A percentile compares a stretch with the other conserved stretches of the same genome.
phyloP scores from a whole-genome alignment of 2,329 filamentous ascomycete genomes.

The Colletotrichum lentis region DNA sequence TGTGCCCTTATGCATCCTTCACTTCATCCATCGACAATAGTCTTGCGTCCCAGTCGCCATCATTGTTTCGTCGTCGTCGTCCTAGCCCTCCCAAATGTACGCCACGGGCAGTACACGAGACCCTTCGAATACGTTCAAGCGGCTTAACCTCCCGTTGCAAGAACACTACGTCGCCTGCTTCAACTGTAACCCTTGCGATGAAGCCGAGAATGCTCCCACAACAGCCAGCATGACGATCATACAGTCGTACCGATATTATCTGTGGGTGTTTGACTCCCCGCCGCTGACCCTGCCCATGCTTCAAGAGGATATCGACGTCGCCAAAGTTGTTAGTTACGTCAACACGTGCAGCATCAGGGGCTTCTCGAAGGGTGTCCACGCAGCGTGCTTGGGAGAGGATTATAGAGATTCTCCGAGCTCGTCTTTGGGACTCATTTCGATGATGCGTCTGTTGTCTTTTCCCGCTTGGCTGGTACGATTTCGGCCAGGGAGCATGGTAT shows the following conservation, averaged over 20 bases:
- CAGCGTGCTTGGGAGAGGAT: neutral
- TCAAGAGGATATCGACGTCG: neutral
- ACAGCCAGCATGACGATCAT: neutral
- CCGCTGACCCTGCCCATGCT: constrained; percentile 5
- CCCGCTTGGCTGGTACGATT: neutral
- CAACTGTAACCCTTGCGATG: neutral
- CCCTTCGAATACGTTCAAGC: constrained; percentile 6
- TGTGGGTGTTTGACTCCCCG: constrained; percentile 27
- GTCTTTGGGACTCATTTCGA: neutral
- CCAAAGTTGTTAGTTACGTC: neutral
- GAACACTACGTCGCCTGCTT: constrained; percentile 22
- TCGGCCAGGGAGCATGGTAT: neutral
- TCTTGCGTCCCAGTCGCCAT: neutral
- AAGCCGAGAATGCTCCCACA: neutral
- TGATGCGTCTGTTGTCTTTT: neutral
- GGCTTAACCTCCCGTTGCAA: constrained; percentile 9
- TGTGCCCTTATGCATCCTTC: too few species aligned
- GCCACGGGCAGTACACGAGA: constrained; percentile 26
- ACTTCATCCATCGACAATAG: neutral
- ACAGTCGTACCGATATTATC: constrained; percentile 16
- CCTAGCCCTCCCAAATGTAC: constrained; percentile 6
- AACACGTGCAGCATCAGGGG: neutral
- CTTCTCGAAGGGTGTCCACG: constrained; percentile 12
- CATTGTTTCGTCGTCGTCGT: neutral
- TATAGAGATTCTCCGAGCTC: neutral